Conservation (phyloP, 441 rosid species). For the Macaranga tanarius region DNA sequence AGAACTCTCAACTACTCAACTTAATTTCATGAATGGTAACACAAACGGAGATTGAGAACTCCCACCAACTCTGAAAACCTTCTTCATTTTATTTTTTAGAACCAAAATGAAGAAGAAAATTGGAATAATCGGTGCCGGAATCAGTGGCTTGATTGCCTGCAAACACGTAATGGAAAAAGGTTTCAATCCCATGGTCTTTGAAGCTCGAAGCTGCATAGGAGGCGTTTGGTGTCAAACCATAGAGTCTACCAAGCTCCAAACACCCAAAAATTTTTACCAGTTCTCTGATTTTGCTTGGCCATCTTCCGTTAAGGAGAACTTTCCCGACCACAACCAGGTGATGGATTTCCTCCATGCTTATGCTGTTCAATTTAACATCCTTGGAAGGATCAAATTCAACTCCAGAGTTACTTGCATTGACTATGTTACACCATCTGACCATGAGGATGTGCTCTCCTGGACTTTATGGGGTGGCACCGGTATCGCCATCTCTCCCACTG, state of each 20-base stretch:
- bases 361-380: conserved; percentile 35
- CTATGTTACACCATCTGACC: conserved; percentile 12
- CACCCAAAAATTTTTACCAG: conserved; percentile 36
- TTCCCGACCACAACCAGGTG: conserved; percentile 38
- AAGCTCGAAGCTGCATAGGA: conserved; percentile 31
- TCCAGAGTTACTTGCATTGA: conserved; percentile 32
- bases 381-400: conserved; percentile 36
- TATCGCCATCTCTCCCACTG: conserved; percentile 23
- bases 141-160: conserved; percentile 56
- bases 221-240: conserved; percentile 45
- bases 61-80: too few species aligned
- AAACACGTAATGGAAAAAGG: conserved; percentile 44
- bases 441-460: conserved; percentile 35
- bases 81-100: too few species aligned
- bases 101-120: conserved; percentile 19
- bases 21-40: too few species aligned
- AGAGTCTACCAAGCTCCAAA: conserved; percentile 45
- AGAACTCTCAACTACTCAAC: too few species aligned
- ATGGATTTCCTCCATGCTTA: conserved; percentile 37
- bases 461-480: conserved; percentile 39
- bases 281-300: conserved; percentile 61
- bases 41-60: too few species aligned
- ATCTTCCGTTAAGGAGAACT: conserved; percentile 24
- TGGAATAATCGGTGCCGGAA: conserved; percentile 47
- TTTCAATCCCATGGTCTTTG: conserved; percentile 43